phyloP scores from a whole-genome alignment of 306 rosid species.

The Vicia villosa region DNA sequence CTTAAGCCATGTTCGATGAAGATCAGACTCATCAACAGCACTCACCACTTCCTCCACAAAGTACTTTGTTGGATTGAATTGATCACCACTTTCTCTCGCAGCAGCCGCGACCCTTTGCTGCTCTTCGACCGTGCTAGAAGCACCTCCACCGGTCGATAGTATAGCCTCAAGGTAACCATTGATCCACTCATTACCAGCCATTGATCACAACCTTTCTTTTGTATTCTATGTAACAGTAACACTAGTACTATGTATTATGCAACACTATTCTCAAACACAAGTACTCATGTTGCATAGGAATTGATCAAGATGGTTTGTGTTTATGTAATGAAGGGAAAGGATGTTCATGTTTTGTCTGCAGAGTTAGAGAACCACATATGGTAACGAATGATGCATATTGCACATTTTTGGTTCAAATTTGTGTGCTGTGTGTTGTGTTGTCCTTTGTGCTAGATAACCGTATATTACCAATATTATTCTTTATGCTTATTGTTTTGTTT shows the following conservation, averaged over 20 bases:
- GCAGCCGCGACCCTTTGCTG: conserved; percentile 61
- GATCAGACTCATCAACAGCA: conserved; percentile 87
- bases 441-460: not conserved
- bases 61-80: conserved; percentile 84
- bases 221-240: conserved; percentile 3
- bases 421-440: not conserved
- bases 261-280: not conserved
- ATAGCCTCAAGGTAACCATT: conserved; percentile 93
- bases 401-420: conserved; percentile 1
- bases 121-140: conserved; percentile 67
- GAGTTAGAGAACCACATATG: conserved; percentile 38
- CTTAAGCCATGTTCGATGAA: conserved; percentile 92
- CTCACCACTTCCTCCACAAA: conserved; percentile 95
- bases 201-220: too few relatives aligned
- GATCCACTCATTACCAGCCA: conserved; percentile 98
- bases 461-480: not conserved
- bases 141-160: conserved; percentile 74
- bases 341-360: not conserved
- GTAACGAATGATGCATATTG: conserved; percentile 32
- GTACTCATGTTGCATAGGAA: conserved; percentile 20
- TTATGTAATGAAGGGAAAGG: not conserved
- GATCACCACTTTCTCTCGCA: conserved; percentile 51
- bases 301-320: not conserved
- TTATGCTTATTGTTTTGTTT: not conserved
- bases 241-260: not conserved